phyloP scores from a whole-genome alignment of 805 yeast genomes.

The Suhomyces prunicola region DNA sequence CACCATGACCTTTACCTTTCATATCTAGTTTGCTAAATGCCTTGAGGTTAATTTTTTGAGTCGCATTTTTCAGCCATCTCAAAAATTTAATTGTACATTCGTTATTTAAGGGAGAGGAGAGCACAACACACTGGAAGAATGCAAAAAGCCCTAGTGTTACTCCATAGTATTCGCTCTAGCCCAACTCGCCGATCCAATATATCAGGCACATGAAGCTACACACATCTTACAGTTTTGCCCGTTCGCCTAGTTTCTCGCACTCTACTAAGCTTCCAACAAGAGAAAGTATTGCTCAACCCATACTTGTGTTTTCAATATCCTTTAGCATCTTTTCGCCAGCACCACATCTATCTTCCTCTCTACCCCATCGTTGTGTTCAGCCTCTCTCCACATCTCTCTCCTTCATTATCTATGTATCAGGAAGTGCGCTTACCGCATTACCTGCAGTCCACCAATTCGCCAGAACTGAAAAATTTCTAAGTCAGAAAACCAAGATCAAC shows the following conservation, averaged over 20 bases:
- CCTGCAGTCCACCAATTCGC: not conserved
- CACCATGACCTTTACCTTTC: slow-evolving; percentile 2
- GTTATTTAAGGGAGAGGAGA: no score
- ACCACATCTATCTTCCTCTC: not conserved
- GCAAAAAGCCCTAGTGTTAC: not conserved
- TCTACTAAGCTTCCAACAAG: not conserved
- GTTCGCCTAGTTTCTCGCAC: not conserved
- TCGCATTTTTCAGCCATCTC: not conserved
- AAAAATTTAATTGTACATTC: not conserved
- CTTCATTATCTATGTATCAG: not conserved
- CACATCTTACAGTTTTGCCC: not conserved
- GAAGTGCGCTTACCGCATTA: not conserved
- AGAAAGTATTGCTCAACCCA: not conserved
- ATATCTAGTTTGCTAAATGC: not conserved
- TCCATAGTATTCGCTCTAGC: not conserved
- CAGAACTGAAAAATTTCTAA: not conserved
- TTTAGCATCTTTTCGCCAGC: not conserved
- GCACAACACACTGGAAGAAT: not conserved
- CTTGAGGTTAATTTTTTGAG: not conserved
- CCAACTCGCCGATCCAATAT: not conserved
- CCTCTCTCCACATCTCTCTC: not conserved
- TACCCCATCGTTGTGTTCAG: not conserved
- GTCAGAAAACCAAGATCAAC: not conserved
- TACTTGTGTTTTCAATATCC: not conserved
- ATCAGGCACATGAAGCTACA: no score